Evolutionary conservation across 257 asterid species (phyloP), one percentile per base, ranked within the genome.

Genomic region (Nicotiana knightiana): DNA sequence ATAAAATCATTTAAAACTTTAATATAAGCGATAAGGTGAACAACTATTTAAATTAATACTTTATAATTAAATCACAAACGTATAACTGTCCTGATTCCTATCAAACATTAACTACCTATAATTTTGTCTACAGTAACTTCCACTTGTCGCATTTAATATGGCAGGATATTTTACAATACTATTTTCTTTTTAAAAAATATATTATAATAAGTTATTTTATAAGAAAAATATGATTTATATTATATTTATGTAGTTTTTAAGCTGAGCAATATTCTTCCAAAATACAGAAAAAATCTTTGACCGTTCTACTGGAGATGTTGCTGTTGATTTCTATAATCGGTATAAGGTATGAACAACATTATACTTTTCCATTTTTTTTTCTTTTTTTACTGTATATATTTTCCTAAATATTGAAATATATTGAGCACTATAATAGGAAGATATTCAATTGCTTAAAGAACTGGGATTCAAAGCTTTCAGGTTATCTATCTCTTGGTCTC

Each of bases 401-500:
- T 76, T 8, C 3, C 13, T 30, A 28, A 26, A 11, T 11, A 28
- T 81, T 64, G 51, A 68, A 16, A 64, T 11, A 30, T 21, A 68
- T 55, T 11, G 37, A 26, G 18, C 37, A 26, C 4, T 64, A 64
- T 68, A 66, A 82, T 70, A 84, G 86, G 86, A 84, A 6, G 86
- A 84, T 17, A 80, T 84, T 46, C 81, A 33, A 26, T 17, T 68
- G 39, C 62, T 84, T 9, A 84, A 84, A 62, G 73, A 76, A 26
- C 17, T 85, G 32, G 87, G 76, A 8, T 11, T 85, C n/a, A 12
- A 57, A 57, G 76, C 84, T 39, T 83, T 71, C 75, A 81, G 89
- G 39, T 68, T 90, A 33, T 90, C 91, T 2, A 84, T 90, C 66
- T 73, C 89, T 6, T 88, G 90, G 91, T 28, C 87, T 28, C 81